Evolutionary conservation across 371 early-diverging fungal species (phyloP).

Genomic region (Circinella umbellata): DNA sequence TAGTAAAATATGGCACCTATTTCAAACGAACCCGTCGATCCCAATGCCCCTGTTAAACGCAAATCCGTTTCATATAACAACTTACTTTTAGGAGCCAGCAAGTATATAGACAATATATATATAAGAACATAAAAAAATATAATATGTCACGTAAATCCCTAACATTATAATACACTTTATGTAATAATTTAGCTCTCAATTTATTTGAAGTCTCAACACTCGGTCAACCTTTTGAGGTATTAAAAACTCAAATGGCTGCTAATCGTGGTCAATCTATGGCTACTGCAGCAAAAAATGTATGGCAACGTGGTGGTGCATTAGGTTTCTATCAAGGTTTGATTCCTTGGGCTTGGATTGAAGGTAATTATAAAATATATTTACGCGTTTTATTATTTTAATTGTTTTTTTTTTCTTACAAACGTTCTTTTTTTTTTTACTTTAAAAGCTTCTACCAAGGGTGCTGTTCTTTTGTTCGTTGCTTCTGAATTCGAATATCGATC

Average conservation of each 20-base stretch:
- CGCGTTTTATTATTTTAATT: background rate
- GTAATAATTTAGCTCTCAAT: constrained; percentile 51
- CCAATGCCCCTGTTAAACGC: constrained; percentile 52
- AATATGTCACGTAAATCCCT: background rate
- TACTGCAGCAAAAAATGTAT: constrained; percentile 67
- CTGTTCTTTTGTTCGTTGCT: constrained; percentile 92
- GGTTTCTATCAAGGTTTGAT: constrained; percentile 86
- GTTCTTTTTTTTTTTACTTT: background rate
- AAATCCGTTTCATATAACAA: constrained; percentile 70
- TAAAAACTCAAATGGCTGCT: constrained; percentile 90
- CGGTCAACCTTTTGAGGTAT: constrained; percentile 91
- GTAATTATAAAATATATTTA: constrained; percentile 2
- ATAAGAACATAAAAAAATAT: background rate
- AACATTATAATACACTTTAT: background rate
- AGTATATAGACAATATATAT: constrained; percentile 16
- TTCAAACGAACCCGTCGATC: constrained; percentile 32
- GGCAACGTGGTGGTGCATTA: constrained; percentile 77
- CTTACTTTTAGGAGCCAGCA: constrained; percentile 67
- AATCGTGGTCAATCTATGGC: constrained; percentile 78
- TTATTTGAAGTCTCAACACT: constrained; percentile 87
- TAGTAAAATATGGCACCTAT: constrained; percentile 15
- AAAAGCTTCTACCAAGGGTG: constrained; percentile 92
- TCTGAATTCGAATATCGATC: constrained; percentile 88
- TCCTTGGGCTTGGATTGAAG: constrained; percentile 94
- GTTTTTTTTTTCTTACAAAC: background rate